Evolutionary conservation across 805 yeast species (phyloP).

Genomic region (Zygosaccharomyces gambellarensis): DNA sequence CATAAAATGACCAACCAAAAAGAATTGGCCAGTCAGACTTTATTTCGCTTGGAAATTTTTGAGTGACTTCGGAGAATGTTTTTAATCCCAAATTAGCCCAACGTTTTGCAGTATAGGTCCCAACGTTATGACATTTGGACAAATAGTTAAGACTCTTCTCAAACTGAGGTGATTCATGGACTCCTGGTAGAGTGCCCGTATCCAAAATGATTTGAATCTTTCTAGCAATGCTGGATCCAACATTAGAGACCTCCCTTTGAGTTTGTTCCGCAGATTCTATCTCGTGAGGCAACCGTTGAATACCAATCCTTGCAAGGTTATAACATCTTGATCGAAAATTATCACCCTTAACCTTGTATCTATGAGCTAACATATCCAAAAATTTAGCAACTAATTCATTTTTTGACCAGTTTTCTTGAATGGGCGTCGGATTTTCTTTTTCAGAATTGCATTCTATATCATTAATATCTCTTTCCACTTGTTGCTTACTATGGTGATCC

Average conservation of each 20-base stretch:
- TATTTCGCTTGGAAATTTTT: slow-evolving; percentile 19
- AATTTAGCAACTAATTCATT: slow-evolving; percentile 20
- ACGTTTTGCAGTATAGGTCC: slow-evolving; percentile 25
- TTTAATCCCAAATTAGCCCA: slow-evolving; percentile 21
- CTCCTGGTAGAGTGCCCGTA: slow-evolving; percentile 24
- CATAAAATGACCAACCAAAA: slow-evolving; percentile 33
- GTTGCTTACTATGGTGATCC: neutral
- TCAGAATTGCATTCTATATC: neutral
- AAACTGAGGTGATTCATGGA: slow-evolving; percentile 11
- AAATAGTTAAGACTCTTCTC: slow-evolving; percentile 26
- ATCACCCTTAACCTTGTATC: slow-evolving; percentile 28
- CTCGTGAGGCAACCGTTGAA: slow-evolving; percentile 17
- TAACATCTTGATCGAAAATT: slow-evolving; percentile 28
- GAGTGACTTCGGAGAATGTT: slow-evolving; percentile 19
- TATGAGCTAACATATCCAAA: slow-evolving; percentile 19
- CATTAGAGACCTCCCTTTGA: slow-evolving; percentile 18
- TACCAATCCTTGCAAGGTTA: slow-evolving; percentile 23
- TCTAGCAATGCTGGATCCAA: slow-evolving; percentile 30
- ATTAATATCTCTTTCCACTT: neutral
- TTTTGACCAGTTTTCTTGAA: neutral
- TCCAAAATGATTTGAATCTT: slow-evolving; percentile 29
- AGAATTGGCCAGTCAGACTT: slow-evolving; percentile 26
- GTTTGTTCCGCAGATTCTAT: slow-evolving; percentile 30
- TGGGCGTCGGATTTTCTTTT: neutral
- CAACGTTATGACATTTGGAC: slow-evolving; percentile 29